A percentile compares a stretch with the other conserved stretches of the same genome.
Conservation (phyloP, 768 basidiomycete genomes). For the Myochromella boudieri region DNA sequence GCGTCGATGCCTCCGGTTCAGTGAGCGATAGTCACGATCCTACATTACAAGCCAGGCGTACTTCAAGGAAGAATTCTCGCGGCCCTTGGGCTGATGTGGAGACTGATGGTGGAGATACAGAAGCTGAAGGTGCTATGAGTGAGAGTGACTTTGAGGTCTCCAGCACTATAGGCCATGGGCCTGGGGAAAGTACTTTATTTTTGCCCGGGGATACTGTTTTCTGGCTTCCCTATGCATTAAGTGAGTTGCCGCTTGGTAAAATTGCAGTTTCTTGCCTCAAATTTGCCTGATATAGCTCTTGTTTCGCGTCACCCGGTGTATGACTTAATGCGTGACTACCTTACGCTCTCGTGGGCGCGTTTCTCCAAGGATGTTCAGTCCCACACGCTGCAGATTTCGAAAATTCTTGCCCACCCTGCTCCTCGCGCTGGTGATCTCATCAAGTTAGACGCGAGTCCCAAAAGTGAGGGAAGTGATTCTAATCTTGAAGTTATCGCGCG, state of each 20-base stretch:
- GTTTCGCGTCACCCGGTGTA: constrained; percentile 94
- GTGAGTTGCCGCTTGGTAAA: constrained; percentile 42
- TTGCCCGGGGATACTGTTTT: constrained; percentile 88
- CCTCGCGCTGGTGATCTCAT: constrained; percentile 86
- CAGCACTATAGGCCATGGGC: constrained; percentile 77
- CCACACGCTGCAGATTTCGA: constrained; percentile 87
- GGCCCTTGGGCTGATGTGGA: constrained; percentile 75
- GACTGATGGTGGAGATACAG: constrained; percentile 75
- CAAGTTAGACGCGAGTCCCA: constrained; percentile 79
- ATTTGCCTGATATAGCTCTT: constrained; percentile 48
- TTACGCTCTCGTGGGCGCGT: constrained; percentile 93
- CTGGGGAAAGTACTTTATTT: constrained; percentile 87
- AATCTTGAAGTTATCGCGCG: constrained; percentile 83
- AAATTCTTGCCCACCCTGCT: constrained; percentile 84
- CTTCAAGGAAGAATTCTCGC: constrained; percentile 55
- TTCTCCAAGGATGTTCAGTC: constrained; percentile 94
- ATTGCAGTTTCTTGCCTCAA: constrained; percentile 12
- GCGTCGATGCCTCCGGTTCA: constrained; percentile 51
- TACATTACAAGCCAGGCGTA: constrained; percentile 54
- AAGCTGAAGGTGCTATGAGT: constrained; percentile 71
- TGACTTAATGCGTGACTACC: constrained; percentile 92
- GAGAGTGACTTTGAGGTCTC: constrained; percentile 87
- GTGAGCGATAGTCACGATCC: constrained; percentile 51
- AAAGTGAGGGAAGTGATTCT: constrained; percentile 49
- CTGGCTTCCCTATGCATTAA: constrained; percentile 92